Conservation (phyloP, 179 eudicot genomes). For the Sideroxylon spinosum region DNA sequence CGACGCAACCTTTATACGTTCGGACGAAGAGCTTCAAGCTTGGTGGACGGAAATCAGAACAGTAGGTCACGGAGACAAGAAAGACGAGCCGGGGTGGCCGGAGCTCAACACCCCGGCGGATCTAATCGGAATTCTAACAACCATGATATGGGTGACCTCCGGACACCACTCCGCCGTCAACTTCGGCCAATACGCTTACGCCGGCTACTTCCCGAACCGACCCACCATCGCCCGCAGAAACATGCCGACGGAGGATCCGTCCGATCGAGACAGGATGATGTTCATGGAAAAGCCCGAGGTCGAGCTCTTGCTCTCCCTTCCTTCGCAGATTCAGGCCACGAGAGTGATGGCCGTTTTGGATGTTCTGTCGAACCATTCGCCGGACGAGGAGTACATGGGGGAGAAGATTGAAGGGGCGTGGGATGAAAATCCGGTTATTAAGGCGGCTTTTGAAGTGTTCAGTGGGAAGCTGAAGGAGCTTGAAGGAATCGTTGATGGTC, state of each 20-base stretch:
- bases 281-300: constrained; percentile 42
- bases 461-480: constrained; percentile 40
- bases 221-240: constrained; percentile 45
- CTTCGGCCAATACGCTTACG: constrained; percentile 51
- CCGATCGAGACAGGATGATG: constrained; percentile 27
- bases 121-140: constrained; percentile 44
- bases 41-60: constrained; percentile 67
- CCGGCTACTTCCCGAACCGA: constrained; percentile 55
- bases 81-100: constrained; percentile 79
- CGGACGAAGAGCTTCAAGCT: constrained; percentile 54
- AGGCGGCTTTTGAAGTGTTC: constrained; percentile 48
- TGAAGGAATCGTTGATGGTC: constrained; percentile 44
- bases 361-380: constrained; percentile 51
- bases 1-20: constrained; percentile 22
- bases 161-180: constrained; percentile 75
- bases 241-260: constrained; percentile 64
- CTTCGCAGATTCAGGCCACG: constrained; percentile 53
- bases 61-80: constrained; percentile 60
- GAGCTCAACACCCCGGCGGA: constrained; percentile 38
- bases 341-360: constrained; percentile 51
- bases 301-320: constrained; percentile 35
- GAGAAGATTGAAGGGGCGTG: constrained; percentile 34
- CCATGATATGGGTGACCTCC: constrained; percentile 63
- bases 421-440: constrained; percentile 32
- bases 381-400: constrained; percentile 68